Conservation (phyloP, 176 grass and related monocot species). For the Aegilops longissima region DNA sequence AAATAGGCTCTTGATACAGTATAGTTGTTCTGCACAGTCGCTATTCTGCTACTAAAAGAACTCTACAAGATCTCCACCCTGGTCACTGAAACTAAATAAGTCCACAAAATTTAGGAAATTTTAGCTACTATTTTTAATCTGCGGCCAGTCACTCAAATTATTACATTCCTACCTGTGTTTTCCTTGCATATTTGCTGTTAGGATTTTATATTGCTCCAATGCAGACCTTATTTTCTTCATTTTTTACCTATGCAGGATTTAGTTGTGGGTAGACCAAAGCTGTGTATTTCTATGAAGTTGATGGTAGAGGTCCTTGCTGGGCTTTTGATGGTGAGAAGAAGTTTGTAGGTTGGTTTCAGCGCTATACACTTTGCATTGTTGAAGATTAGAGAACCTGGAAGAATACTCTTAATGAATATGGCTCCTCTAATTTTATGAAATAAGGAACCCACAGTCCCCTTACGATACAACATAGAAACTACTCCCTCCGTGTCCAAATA, state of each 20-base stretch:
- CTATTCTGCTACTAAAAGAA: not conserved
- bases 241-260: slow-evolving; percentile 57
- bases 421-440: not conserved
- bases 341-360: slow-evolving; percentile 91
- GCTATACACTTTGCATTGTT: slow-evolving; percentile 85
- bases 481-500: no score
- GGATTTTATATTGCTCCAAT: not conserved
- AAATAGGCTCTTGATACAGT: not conserved
- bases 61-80: not conserved
- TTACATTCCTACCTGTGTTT: not conserved
- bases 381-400: slow-evolving; percentile 27
- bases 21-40: not conserved
- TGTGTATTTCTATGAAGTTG: slow-evolving; percentile 93
- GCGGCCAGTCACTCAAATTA: not conserved
- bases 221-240: not conserved
- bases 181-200: not conserved
- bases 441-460: not conserved
- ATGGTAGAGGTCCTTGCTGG: slow-evolving; percentile 91
- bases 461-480: not conserved
- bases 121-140: not conserved
- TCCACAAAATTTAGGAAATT: not conserved
- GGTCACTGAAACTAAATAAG: not conserved
- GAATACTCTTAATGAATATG: not conserved
- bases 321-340: slow-evolving; percentile 86
- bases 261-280: slow-evolving; percentile 84